phyloP scores from a whole-genome alignment of 1,284 basidiomycete genomes.

The Papiliotrema nemorosa region DNA sequence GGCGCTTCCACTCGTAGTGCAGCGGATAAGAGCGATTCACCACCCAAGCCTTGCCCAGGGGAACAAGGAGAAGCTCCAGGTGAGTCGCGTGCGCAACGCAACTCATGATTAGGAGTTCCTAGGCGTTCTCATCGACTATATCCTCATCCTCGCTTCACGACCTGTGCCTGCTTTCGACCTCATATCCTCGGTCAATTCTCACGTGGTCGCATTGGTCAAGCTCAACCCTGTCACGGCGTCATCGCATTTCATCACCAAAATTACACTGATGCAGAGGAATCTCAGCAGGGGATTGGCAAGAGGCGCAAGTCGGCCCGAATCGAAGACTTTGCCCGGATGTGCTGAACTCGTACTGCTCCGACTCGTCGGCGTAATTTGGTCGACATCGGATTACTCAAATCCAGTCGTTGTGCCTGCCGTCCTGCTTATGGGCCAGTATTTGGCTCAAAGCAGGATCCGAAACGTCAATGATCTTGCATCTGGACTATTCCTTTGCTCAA shows the following conservation, averaged over 20 bases:
- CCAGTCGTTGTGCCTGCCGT: constrained; percentile 81
- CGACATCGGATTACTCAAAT: constrained; percentile 91
- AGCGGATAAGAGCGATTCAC: constrained; percentile 85
- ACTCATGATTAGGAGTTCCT: constrained; percentile 59
- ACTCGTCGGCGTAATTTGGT: constrained; percentile 78
- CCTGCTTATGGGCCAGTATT: constrained; percentile 85
- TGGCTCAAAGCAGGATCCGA: constrained; percentile 77
- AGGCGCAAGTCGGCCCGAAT: constrained; percentile 61
- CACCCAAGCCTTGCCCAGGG: constrained; percentile 86
- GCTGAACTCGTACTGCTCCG: constrained; percentile 80
- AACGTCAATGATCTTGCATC: constrained; percentile 70
- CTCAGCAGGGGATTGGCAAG: constrained; percentile 75
- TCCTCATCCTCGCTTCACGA: constrained; percentile 70
- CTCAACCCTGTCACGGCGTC: constrained; percentile 78
- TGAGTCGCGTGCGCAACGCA: constrained; percentile 40
- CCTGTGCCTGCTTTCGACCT: constrained; percentile 58
- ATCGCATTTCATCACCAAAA: constrained; percentile 74
- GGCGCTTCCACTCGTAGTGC: constrained; percentile 76
- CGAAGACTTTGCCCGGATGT: constrained; percentile 83
- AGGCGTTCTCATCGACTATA: constrained; percentile 85
- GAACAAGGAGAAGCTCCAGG: constrained; percentile 90
- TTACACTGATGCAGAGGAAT: constrained; percentile 91
- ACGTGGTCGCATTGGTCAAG: constrained; percentile 73
- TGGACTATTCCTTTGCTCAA: constrained; percentile 82
- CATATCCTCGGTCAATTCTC: constrained; percentile 70